Evolutionary conservation across 345 rosid genomes (phyloP), one percentile per base, ranked within the genome.

Genomic region (Populus euphratica): DNA sequence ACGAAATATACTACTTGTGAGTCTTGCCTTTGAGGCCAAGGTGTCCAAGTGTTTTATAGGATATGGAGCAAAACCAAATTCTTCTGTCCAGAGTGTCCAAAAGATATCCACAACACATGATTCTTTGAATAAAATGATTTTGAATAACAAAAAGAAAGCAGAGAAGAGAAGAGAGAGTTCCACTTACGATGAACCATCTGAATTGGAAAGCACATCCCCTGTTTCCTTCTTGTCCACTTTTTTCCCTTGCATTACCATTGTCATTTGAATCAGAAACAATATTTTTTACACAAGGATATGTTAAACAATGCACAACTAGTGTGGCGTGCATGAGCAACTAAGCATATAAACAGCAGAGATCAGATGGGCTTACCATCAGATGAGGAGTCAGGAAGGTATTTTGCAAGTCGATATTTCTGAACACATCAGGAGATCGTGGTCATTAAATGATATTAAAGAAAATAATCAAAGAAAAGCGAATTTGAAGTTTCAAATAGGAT

Each of bases 121-220:
- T 59, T n/a, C 27, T 39, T 27, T 38, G 70, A 70, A 76, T 18
- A 65, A 36, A 56, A 61, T 43, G 21, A 14, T 59, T 20, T 29
- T 20, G 8, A n/a, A 39, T 5, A 43, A 27, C 16, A 1, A 69
- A 69, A 71, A 70, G 69, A 50, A 70, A 54, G 76, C 68, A 52
- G 67, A 74, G 31, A 35, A 78, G 20, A 66, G 64, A 68, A 52
- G 56, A 73, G 44, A 41, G 47, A 43, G 73, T 16, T 80, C 63
- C 73, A 89, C 99, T 81, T 91, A 93, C 99, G 96, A 88, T 74
- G 99, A 89, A 80, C 98, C 96, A 82, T 96, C 99, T 88, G 89
- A 74, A 81, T 86, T 90, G 81, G 96, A 89, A 67, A 93, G 90
- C 85, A 84, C 80, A 78, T 93, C 97, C 20, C 93, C 96, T 25